phyloP scores from a whole-genome alignment of 805 yeast species.

The Schwanniomyces polymorphus region DNA sequence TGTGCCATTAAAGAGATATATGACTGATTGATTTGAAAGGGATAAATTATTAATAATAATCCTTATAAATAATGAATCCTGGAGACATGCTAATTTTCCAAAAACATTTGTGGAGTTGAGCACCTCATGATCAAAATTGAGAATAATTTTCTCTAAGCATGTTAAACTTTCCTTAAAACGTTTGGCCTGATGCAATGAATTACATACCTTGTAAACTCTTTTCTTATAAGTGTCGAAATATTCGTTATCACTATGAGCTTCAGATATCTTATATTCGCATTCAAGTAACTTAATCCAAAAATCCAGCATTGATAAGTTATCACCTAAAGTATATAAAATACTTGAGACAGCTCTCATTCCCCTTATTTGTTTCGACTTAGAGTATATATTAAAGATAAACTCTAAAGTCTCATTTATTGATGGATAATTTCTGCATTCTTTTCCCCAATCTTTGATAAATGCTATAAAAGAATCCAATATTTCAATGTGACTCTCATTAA shows the following conservation, averaged over 20 bases:
- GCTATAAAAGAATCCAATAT: constrained; percentile 4
- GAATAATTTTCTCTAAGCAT: constrained; percentile 5
- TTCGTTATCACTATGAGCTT: background rate
- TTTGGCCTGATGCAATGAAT: constrained; percentile 18
- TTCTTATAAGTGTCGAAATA: constrained; percentile 14
- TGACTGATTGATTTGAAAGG: background rate
- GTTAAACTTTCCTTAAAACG: constrained; percentile 3
- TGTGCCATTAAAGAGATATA: constrained; percentile 6
- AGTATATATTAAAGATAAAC: constrained; percentile 11
- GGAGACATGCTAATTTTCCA: background rate
- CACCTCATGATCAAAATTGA: background rate
- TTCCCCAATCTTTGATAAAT: constrained; percentile 4
- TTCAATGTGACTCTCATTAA: constrained; percentile 1
- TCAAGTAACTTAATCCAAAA: constrained; percentile 22
- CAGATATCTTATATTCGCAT: constrained; percentile 24
- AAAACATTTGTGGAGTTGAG: background rate
- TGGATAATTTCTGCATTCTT: background rate
- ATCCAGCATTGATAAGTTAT: constrained; percentile 11
- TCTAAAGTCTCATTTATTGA: constrained; percentile 3
- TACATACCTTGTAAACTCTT: constrained; percentile 36
- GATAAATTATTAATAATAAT: background rate
- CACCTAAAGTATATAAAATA: constrained; percentile 42
- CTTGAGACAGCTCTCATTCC: constrained; percentile 49
- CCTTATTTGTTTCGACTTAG: constrained; percentile 28
- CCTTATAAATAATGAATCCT: constrained; percentile 8